Conservation (phyloP, 129 eudicot species). For the Erigeron canadensis region DNA sequence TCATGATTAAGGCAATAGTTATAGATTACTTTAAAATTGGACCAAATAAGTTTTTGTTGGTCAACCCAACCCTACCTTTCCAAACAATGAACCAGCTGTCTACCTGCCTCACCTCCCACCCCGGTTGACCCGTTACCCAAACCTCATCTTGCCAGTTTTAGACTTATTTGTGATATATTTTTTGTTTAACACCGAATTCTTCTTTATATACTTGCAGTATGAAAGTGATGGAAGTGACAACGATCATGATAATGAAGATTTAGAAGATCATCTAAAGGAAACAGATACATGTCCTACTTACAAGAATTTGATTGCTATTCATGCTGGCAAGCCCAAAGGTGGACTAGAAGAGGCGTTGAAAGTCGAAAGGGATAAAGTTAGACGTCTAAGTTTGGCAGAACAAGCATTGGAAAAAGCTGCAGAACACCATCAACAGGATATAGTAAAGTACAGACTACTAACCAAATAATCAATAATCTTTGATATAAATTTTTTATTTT, state of each 20-base stretch:
- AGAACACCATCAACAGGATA: slow-evolving; percentile 59
- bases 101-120: too few relatives aligned
- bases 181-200: slow-evolving; percentile 12
- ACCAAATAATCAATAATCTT: not conserved
- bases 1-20: not conserved
- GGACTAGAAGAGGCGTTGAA: slow-evolving; percentile 59
- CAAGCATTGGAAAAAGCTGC: slow-evolving; percentile 76
- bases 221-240: slow-evolving; percentile 41
- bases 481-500: slow-evolving; percentile 5
- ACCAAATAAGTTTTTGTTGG: not conserved
- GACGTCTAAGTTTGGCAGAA: slow-evolving; percentile 82
- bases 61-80: not conserved
- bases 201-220: slow-evolving; percentile 36
- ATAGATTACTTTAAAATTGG: not conserved
- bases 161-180: not conserved
- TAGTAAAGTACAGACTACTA: slow-evolving; percentile 54
- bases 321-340: slow-evolving; percentile 84
- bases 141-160: not conserved
- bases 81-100: not conserved
- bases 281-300: slow-evolving; percentile 48
- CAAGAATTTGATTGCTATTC: slow-evolving; percentile 71
- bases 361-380: slow-evolving; percentile 61
- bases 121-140: not conserved
- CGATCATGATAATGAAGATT: slow-evolving; percentile 40
- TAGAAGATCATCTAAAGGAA: slow-evolving; percentile 41